Evolutionary conservation across 192 early-diverging fungal genomes (phyloP).

Genomic region (Phycomyces blakesleeanus): DNA sequence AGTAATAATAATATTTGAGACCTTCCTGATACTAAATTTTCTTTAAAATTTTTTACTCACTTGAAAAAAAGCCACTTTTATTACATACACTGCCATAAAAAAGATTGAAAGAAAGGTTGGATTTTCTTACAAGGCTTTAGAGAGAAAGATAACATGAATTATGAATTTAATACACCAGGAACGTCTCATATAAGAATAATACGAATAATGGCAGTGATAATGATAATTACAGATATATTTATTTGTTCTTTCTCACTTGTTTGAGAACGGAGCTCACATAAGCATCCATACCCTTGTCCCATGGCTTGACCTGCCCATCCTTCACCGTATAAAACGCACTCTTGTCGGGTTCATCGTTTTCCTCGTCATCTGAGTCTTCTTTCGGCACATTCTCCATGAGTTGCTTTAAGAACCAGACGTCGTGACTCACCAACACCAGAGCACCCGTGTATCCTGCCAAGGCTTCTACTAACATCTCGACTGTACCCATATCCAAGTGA

Average conservation of each 20-base stretch:
- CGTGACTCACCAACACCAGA: slow-evolving; percentile 83
- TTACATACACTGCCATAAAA: too few species aligned
- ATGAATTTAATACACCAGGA: too few species aligned
- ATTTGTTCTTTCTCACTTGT: slow-evolving; percentile 6
- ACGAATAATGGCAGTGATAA: too few species aligned
- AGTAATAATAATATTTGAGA: too few species aligned
- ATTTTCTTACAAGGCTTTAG: too few species aligned
- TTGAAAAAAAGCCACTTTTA: too few species aligned
- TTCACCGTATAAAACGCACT: slow-evolving; percentile 26
- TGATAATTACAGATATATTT: too few species aligned
- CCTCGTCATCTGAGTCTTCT: slow-evolving; percentile 35
- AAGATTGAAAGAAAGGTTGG: too few species aligned
- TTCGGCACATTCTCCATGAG: slow-evolving; percentile 64
- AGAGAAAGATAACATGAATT: too few species aligned
- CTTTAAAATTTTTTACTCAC: too few species aligned
- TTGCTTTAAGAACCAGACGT: slow-evolving; percentile 60
- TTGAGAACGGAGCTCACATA: slow-evolving; percentile 21
- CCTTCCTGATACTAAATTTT: too few species aligned
- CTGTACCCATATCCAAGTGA: slow-evolving; percentile 85
- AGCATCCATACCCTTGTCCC: slow-evolving; percentile 30
- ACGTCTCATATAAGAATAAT: too few species aligned
- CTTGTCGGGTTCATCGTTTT: slow-evolving; percentile 5
- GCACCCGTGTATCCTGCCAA: slow-evolving; percentile 71
- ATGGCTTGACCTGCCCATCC: slow-evolving; percentile 21
- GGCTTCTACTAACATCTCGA: slow-evolving; percentile 67